Base-by-base conservation (phyloP, 2,329 filamentous ascomycete genomes). In the Arthrobotrys conoides region DNA sequence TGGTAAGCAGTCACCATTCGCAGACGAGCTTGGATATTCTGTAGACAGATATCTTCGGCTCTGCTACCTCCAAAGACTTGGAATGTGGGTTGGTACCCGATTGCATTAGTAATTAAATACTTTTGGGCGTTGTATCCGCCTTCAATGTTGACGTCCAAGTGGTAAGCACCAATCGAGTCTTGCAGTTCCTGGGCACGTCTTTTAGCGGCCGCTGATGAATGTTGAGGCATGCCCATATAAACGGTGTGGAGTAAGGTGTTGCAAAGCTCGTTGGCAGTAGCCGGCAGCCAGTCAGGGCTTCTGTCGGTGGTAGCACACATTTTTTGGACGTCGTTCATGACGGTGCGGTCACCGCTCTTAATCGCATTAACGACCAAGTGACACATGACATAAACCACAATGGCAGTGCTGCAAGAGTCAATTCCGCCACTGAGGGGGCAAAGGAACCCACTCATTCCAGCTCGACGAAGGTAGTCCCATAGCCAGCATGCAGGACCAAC, bases 351-450 rank as follows among this genome's bases (percentile, higher is more conserved):
- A 14, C 46, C 46, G 20, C 46, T 49, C 20, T 49, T 49, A 9
- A 49, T 49, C 46, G 46, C 46, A 49, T 49, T 14, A 10, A 49
- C 20, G 46, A 49, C 46, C 46, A 49, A 49, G 20, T 49, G 46
- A 24, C 46, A 49, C 46, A 49, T 49, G 46, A 24, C 18, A 49
- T 49, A 49, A 49, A 49, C 46, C 20, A 49, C 46, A 49, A 49
- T 49, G 5, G 46, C 46, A 24, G 46, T 49, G 20, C 46, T 49
- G 46, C 46, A 49, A 24, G 46, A 49, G 20, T 49, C 46, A 12
- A 49, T 49, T 24, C 46, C 46, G 9, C 46, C 46, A 9, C 46
- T 49, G 20, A 49, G 46, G 6, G 46, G 46, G 20, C 46, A 49
- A 49, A 49, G 46, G 8, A 49, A 49, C 20, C 46, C 46, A 14